Conservation (phyloP, 371 early-diverging fungal genomes). For the Blakeslea trispora region DNA sequence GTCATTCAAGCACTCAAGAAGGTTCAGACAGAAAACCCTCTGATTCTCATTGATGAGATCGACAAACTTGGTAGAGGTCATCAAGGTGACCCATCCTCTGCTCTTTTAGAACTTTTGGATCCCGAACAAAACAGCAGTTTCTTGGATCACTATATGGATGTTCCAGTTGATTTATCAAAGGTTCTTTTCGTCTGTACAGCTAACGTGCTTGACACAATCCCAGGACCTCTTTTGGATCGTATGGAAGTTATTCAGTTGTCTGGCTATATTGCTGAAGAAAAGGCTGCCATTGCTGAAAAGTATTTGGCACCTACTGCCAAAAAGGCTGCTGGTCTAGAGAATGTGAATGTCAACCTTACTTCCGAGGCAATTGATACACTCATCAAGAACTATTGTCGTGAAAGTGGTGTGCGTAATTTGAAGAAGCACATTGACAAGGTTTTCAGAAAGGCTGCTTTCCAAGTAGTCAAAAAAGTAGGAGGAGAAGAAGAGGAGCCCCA, state of each 20-base stretch:
- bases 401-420: constrained; percentile 95
- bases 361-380: constrained; percentile 80
- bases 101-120: constrained; percentile 93
- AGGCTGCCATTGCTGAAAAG: constrained; percentile 90
- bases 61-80: constrained; percentile 97
- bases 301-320: constrained; percentile 89
- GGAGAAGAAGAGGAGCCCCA: constrained; percentile 41
- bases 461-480: constrained; percentile 71
- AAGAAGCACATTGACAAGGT: constrained; percentile 98
- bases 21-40: constrained; percentile 95
- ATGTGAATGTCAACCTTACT: constrained; percentile 70
- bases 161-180: constrained; percentile 94
- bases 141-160: constrained; percentile 98
- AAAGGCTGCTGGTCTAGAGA: constrained; percentile 76
- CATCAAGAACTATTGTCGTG: constrained; percentile 92
- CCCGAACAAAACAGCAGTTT: constrained; percentile 96
- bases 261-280: constrained; percentile 96
- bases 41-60: constrained; percentile 97
- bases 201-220: constrained; percentile 94
- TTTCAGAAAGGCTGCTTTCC: constrained; percentile 93
- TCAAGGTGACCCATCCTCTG: constrained; percentile 97
- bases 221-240: constrained; percentile 94
- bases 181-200: constrained; percentile 98
- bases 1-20: constrained; percentile 97
- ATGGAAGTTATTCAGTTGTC: constrained; percentile 97